A percentile compares a stretch with the other conserved stretches of the same genome.
These are phyloP conservation scores for Mentha longifolia DNA, from an alignment of 257 asterid species.

Conservation along the genomic window DNA sequence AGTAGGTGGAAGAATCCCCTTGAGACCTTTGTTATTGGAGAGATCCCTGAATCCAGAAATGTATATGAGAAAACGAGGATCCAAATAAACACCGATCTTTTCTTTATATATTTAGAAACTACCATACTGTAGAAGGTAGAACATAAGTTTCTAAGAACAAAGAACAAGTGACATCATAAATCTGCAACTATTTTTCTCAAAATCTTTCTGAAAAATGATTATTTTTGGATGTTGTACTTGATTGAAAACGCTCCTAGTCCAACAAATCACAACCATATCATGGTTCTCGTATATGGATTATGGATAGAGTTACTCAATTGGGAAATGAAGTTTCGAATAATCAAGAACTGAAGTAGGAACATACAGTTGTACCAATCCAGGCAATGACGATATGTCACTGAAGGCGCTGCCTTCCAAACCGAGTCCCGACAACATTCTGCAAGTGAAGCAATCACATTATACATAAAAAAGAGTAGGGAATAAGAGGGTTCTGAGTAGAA, in stretches of 20 bases:
- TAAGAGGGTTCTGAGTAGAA: conserved; percentile 3
- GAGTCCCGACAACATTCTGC: conserved; percentile 68
- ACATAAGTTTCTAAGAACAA: not conserved
- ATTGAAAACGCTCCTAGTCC: too few species aligned
- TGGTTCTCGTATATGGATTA: too few species aligned
- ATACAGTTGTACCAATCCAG: conserved; percentile 62
- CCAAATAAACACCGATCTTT: not conserved
- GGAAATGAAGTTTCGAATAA: too few species aligned
- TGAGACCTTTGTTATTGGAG: conserved; percentile 79
- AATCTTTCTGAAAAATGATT: too few species aligned
- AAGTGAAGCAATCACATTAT: conserved; percentile 26
- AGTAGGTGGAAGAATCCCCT: conserved; percentile 72
- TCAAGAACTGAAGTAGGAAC: conserved; percentile 35
- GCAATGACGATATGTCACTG: conserved; percentile 66
- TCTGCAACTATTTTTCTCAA: too few species aligned
- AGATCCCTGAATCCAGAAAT: conserved; percentile 72
- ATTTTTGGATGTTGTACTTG: too few species aligned
- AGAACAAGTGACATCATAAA: not conserved
- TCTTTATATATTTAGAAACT: too few species aligned
- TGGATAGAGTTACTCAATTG: too few species aligned
- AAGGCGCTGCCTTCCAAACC: conserved; percentile 60
- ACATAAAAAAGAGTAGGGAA: not conserved
- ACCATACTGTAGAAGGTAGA: not conserved
- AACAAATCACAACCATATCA: too few species aligned
- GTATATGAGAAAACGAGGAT: conserved; percentile 10